Evolutionary conservation across 2,329 filamentous ascomycete species (phyloP).

Genomic region (Arthrobotrys pseudoclavata): DNA sequence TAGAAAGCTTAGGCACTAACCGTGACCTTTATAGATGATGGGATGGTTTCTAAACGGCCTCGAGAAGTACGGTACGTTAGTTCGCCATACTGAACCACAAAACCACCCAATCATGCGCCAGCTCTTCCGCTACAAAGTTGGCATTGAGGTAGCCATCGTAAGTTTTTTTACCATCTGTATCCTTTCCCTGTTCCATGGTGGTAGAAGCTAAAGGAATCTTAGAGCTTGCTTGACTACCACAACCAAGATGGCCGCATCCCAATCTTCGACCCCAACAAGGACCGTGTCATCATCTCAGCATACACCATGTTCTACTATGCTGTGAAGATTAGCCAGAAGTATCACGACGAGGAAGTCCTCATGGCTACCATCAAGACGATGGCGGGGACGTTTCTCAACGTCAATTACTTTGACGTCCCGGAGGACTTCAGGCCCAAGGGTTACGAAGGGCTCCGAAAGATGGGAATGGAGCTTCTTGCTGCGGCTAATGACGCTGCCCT

Average conservation of each 20-base stretch:
- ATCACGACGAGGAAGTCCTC: slow-evolving; percentile 35
- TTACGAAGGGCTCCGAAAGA: slow-evolving; percentile 35
- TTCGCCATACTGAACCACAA: slow-evolving; percentile 28
- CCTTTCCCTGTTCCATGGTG: not conserved
- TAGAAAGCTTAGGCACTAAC: not conserved
- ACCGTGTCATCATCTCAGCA: slow-evolving; percentile 40
- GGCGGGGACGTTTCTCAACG: slow-evolving; percentile 3
- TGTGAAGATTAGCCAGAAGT: slow-evolving; percentile 11
- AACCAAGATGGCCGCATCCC: slow-evolving; percentile 25
- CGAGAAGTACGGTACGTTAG: slow-evolving; percentile 39
- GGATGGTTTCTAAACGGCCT: slow-evolving; percentile 47
- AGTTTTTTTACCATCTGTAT: not conserved
- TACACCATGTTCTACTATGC: slow-evolving; percentile 38
- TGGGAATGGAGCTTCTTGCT: slow-evolving; percentile 42
- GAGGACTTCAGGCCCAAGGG: slow-evolving; percentile 37
- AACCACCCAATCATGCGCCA: slow-evolving; percentile 18
- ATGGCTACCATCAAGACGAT: slow-evolving; percentile 19
- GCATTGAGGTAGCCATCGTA: slow-evolving; percentile 31
- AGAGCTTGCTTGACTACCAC: slow-evolving; percentile 40
- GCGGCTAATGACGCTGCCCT: not conserved
- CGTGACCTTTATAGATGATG: slow-evolving; percentile 18
- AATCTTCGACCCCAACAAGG: slow-evolving; percentile 28
- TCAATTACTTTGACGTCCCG: slow-evolving; percentile 11
- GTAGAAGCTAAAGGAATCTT: not conserved
- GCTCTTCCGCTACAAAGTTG: slow-evolving; percentile 23